Evolutionary conservation across 2,329 filamentous ascomycete species (phyloP).

Genomic region (Hirsutella rhossiliensis): DNA sequence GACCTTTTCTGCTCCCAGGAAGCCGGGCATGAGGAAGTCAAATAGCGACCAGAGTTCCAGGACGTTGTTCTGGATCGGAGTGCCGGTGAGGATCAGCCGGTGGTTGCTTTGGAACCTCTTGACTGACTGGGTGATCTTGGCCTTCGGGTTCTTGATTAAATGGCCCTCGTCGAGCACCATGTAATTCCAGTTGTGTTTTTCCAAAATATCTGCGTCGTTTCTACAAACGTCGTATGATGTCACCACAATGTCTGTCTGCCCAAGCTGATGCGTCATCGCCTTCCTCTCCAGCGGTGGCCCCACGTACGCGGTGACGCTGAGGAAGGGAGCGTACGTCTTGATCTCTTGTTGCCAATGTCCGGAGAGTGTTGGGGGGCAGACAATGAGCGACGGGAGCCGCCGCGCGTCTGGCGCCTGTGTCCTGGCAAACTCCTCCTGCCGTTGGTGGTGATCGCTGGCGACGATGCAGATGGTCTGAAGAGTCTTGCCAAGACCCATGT

Average conservation of each 20-base stretch:
- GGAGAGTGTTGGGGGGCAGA: constrained; percentile 90
- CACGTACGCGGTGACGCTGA: constrained; percentile 81
- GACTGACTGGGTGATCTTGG: constrained; percentile 88
- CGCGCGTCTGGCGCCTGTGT: constrained; percentile 68
- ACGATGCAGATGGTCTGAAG: constrained; percentile 96
- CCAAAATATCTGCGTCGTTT: constrained; percentile 81
- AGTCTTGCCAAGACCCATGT: constrained; percentile 98
- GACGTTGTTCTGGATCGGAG: constrained; percentile 96
- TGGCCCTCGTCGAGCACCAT: constrained; percentile 95
- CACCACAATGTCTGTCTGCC: constrained; percentile 80
- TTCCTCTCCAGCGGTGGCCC: constrained; percentile 74
- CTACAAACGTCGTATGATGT: constrained; percentile 97
- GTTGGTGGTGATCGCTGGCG: constrained; percentile 89
- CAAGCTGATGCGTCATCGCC: constrained; percentile 55
- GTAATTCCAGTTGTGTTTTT: constrained; percentile 88
- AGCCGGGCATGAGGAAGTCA: constrained; percentile 98
- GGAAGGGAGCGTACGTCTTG: constrained; percentile 87
- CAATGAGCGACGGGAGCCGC: constrained; percentile 78
- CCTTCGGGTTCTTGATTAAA: constrained; percentile 96
- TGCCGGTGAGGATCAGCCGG: constrained; percentile 88
- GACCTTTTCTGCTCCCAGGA: constrained; percentile 88
- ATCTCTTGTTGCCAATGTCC: constrained; percentile 99
- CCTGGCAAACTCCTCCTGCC: constrained; percentile 79
- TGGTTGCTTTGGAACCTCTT: constrained; percentile 88
- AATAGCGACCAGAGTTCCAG: constrained; percentile 95